These are phyloP conservation scores for Diaporthe nobilis DNA, from an alignment of 2,329 filamentous ascomycete genomes.

Conservation along the genomic window DNA sequence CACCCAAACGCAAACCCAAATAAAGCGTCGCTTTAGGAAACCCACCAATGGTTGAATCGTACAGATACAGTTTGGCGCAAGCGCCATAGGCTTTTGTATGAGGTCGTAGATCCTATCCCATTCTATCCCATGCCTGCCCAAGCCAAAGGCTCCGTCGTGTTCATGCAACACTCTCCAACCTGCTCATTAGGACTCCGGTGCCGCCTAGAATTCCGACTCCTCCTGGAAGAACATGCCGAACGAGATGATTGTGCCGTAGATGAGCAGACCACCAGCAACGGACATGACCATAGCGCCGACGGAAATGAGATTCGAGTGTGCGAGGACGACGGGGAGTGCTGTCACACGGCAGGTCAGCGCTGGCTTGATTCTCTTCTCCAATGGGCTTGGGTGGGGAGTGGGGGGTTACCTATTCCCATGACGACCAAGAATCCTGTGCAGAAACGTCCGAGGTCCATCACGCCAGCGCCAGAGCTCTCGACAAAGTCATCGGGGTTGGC, in stretches of 20 bases:
- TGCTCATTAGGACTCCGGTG: constrained; percentile 33
- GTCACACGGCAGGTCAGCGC: constrained; percentile 34
- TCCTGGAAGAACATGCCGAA: constrained; percentile 99
- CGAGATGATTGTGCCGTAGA: constrained; percentile 98
- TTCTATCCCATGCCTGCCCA: not conserved
- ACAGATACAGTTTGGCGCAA: constrained; percentile 32
- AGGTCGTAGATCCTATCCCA: constrained; percentile 16
- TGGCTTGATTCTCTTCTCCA: not conserved
- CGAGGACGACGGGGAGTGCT: constrained; percentile 91
- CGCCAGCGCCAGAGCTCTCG: constrained; percentile 82
- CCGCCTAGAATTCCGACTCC: constrained; percentile 88
- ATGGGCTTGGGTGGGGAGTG: constrained; percentile 55
- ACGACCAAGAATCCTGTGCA: constrained; percentile 95
- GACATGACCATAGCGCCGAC: constrained; percentile 95
- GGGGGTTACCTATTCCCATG: constrained; percentile 91
- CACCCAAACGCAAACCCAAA: constrained; percentile 20
- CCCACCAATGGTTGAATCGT: constrained; percentile 29
- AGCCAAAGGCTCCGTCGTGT: constrained; percentile 6
- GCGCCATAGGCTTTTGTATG: constrained; percentile 8
- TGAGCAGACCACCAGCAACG: constrained; percentile 90
- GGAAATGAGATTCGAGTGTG: constrained; percentile 87
- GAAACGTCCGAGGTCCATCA: constrained; percentile 95
- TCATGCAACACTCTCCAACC: constrained; percentile 13
- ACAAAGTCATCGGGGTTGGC: constrained; percentile 97
- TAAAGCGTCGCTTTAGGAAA: constrained; percentile 28